Evolutionary conservation across 768 basidiomycete genomes (phyloP).

Genomic region (Paxillus rubicundulus): DNA sequence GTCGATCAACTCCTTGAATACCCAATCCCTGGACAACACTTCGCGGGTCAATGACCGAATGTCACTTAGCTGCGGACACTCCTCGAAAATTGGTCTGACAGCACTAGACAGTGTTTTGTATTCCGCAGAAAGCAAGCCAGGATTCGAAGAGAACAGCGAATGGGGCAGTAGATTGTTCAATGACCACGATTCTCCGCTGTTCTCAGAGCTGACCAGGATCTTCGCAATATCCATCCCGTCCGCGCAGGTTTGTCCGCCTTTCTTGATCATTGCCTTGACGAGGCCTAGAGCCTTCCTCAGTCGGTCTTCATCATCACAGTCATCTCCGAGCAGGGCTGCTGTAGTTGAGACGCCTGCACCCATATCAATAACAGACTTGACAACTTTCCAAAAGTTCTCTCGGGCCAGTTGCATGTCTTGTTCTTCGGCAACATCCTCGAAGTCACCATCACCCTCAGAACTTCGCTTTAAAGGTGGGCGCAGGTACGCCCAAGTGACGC

Average conservation of each 20-base stretch:
- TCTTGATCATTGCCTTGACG: slow-evolving; percentile 55
- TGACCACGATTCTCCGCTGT: slow-evolving; percentile 41
- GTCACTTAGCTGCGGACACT: slow-evolving; percentile 52
- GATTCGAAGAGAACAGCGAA: slow-evolving; percentile 53
- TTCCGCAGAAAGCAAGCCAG: slow-evolving; percentile 55
- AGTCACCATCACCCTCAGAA: slow-evolving; percentile 24
- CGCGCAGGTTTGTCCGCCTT: slow-evolving; percentile 47
- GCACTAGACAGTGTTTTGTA: slow-evolving; percentile 44
- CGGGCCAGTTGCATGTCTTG: slow-evolving; percentile 29
- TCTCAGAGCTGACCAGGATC: slow-evolving; percentile 37
- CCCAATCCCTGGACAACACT: slow-evolving; percentile 53
- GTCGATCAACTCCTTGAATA: slow-evolving; percentile 49
- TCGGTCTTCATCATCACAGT: slow-evolving; percentile 37
- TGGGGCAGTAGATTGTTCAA: slow-evolving; percentile 47
- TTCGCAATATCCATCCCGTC: slow-evolving; percentile 56
- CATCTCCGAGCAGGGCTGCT: slow-evolving; percentile 49
- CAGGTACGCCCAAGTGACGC: slow-evolving; percentile 63
- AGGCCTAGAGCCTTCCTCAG: slow-evolving; percentile 48
- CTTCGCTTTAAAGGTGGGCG: slow-evolving; percentile 40
- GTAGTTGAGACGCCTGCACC: slow-evolving; percentile 57
- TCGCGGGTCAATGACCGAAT: slow-evolving; percentile 55
- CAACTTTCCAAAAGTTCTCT: slow-evolving; percentile 46
- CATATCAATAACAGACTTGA: slow-evolving; percentile 54
- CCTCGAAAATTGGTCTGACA: slow-evolving; percentile 53
- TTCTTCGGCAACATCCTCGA: slow-evolving; percentile 15